Conservation (phyloP, 2,329 filamentous ascomycete genomes). For the Cryphonectria carpinicola region DNA sequence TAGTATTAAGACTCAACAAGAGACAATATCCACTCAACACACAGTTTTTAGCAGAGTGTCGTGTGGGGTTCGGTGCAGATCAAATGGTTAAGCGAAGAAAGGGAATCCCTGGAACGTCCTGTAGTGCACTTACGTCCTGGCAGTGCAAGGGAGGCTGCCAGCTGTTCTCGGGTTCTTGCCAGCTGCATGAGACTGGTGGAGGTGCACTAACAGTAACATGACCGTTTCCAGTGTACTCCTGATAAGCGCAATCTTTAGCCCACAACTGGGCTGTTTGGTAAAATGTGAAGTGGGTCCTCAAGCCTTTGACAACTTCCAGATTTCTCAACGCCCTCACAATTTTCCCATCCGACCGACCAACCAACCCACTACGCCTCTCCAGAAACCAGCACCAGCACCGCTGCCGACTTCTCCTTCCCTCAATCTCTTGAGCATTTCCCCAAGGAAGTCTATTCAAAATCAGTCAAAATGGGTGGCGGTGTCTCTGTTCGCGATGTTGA, state of each 20-base stretch:
- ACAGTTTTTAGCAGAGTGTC: neutral
- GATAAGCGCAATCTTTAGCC: slow-evolving; percentile 1
- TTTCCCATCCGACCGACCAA: slow-evolving; percentile 29
- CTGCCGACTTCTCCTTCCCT: slow-evolving; percentile 46
- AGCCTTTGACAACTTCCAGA: neutral
- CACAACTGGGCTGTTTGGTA: slow-evolving; percentile 9
- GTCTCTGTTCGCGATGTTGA: slow-evolving; percentile 84
- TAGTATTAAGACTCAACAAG: neutral
- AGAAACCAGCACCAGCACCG: slow-evolving; percentile 30
- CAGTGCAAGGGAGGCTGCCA: neutral
- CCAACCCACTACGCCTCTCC: slow-evolving; percentile 30
- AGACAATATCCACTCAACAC: neutral
- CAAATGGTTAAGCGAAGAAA: neutral
- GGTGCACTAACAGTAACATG: neutral
- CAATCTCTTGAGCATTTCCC: slow-evolving; percentile 32
- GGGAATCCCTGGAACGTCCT: neutral
- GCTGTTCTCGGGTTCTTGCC: neutral
- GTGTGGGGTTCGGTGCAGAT: neutral
- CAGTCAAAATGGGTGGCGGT: slow-evolving; percentile 72
- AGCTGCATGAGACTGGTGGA: neutral
- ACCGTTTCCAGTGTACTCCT: neutral
- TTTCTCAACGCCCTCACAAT: neutral
- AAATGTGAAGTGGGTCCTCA: neutral
- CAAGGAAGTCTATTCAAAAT: slow-evolving; percentile 23
- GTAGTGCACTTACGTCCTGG: neutral